These are phyloP conservation scores for Pseudogymnoascus sp. DNA, from an alignment of 2,329 filamentous ascomycete genomes.

Conservation along the genomic window DNA sequence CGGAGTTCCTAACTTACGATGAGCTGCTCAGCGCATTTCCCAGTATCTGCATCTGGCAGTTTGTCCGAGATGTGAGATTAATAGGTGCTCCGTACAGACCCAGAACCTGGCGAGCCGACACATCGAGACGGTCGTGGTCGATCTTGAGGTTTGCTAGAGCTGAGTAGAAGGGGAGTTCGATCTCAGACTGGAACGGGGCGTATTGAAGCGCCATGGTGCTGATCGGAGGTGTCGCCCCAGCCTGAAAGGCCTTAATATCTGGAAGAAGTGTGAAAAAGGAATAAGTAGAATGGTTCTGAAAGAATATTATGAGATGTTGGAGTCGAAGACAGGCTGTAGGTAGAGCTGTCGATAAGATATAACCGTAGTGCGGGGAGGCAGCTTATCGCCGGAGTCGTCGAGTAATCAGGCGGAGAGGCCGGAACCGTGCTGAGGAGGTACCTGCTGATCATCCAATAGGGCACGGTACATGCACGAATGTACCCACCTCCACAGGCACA, in stretches of 20 bases:
- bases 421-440: constrained; percentile 1
- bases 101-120: constrained; percentile 76
- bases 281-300: neutral
- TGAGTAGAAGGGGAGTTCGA: constrained; percentile 91
- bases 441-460: constrained; percentile 8
- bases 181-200: constrained; percentile 84
- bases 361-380: neutral
- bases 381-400: constrained; percentile 6
- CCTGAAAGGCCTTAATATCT: neutral
- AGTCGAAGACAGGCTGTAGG: neutral
- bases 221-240: constrained; percentile 3
- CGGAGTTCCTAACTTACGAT: constrained; percentile 49
- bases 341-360: constrained; percentile 5
- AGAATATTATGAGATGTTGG: neutral
- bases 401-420: constrained; percentile 6
- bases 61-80: constrained; percentile 35
- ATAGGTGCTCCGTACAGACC: constrained; percentile 76
- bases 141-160: constrained; percentile 90
- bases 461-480: neutral
- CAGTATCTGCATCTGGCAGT: constrained; percentile 82
- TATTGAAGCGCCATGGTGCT: constrained; percentile 51
- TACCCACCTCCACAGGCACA: constrained; percentile 1
- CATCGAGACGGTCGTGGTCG: constrained; percentile 93
- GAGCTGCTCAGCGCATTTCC: constrained; percentile 77
- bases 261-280: neutral